A percentile compares a stretch with the other conserved stretches of the same genome.
Conservation (phyloP, 306 rosid species). For the Trichosanthes cucumerina region DNA sequence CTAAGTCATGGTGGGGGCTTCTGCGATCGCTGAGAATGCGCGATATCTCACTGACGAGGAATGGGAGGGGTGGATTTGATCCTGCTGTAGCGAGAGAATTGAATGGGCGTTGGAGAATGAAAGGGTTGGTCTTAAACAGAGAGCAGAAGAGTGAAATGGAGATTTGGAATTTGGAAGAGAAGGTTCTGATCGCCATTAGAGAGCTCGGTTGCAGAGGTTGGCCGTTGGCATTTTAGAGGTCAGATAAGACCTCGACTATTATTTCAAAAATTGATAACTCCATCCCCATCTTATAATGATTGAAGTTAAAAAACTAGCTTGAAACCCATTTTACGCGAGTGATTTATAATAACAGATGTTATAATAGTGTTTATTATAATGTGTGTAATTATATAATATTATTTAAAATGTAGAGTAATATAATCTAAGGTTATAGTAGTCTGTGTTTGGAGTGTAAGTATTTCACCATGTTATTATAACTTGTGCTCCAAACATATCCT, state of each 20-base stretch:
- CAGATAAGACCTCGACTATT: no score
- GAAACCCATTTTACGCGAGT: no score
- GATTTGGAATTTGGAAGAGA: constrained; percentile 23
- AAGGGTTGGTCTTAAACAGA: constrained; percentile 18
- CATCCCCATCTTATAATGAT: no score
- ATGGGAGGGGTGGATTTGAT: constrained; percentile 21
- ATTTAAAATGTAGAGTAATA: no score
- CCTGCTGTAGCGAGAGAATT: constrained; percentile 17
- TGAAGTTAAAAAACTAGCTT: not conserved
- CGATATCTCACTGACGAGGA: constrained; percentile 65
- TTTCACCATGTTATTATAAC: no score
- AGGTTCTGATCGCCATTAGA: constrained; percentile 29
- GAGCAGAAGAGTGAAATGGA: constrained; percentile 19
- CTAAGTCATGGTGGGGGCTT: constrained; percentile 63
- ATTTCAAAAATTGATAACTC: no score
- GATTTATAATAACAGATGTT: no score
- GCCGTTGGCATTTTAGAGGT: not conserved
- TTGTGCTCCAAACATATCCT: no score
- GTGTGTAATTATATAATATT: no score
- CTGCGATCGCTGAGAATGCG: constrained; percentile 80
- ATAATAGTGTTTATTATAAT: no score
- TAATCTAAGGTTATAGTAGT: no score
- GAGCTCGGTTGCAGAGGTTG: not conserved
- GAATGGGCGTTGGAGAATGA: constrained; percentile 8
- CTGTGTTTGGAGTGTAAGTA: no score